Base-by-base conservation (phyloP, 345 rosid genomes). In the Hypericum perforatum region DNA sequence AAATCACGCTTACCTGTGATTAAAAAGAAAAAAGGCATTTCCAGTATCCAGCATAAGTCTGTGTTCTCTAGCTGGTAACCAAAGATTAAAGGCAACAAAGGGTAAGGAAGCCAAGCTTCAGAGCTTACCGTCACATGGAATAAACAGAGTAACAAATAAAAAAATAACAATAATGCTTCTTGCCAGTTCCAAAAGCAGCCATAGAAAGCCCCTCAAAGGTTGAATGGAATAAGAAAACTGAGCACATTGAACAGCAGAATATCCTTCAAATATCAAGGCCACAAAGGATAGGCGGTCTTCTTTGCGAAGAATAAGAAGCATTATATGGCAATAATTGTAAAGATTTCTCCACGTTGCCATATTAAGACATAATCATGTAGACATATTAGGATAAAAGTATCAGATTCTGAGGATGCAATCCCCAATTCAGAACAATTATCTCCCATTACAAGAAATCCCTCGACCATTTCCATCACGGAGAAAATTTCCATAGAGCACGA, bases 1-100 rank as follows among this genome's bases (percentile, higher is more conserved):
- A 69, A 52, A 64, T 70, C 81, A 37, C 67, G 68, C 66, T 77
- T 77, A 58, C 85, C 99, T 94, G 78, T 62, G 4, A 22, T 22
- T 22, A 73, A 57, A n/a, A 49, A 63, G 15, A 58, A 58, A 52
- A 58, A 54, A 40, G 54, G 42, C 66, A 62, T 48, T 65, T 67
- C 59, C 71, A 61, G 62, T 60, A 52, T 49, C 69, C 63, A 51
- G 65, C 47, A 62, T 36, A 37, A 53, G 63, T 58, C 43, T 48
- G 51, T 42, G 49, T 56, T 49, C 37, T 48, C 43, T 38, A 59
- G 60, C 56, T 9, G 59, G 57, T 47, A 63, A 64, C 50, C 60
- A 63, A 65, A 74, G 53, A 64, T 56, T 56, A 56, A 52, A 57
- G 52, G 52, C 50, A 57, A 67, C 44, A 62, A 52, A 61, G 13